Evolutionary conservation across 169 alveolate genomes (phyloP).

Genomic region (Plasmodium malariae): DNA sequence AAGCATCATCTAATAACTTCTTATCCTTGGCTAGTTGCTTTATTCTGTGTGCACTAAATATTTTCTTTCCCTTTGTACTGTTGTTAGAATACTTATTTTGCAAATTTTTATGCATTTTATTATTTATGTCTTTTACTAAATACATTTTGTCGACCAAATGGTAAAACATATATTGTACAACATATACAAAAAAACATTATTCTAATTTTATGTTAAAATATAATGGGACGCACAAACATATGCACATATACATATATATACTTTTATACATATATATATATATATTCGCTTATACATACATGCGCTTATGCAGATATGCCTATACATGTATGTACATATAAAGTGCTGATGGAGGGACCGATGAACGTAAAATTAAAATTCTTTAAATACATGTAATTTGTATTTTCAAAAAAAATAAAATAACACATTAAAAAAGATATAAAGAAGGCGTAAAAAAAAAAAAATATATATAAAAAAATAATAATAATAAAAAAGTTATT

Average conservation of each 20-base stretch:
- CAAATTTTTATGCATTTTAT: conserved; percentile 19
- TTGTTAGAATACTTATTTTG: conserved; percentile 24
- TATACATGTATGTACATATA: too few species aligned
- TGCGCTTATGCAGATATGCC: too few species aligned
- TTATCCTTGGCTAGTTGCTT: conserved; percentile 77
- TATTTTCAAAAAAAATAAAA: neutral
- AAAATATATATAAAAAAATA: too few species aligned
- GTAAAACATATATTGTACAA: conserved; percentile 18
- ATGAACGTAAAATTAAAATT: neutral
- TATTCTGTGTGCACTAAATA: conserved; percentile 73
- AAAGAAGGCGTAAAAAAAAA: neutral
- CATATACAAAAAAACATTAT: conserved; percentile 42
- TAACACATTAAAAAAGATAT: conserved; percentile 4
- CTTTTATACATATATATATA: too few species aligned
- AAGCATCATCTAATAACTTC: conserved; percentile 84
- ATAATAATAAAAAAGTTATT: conserved; percentile 51
- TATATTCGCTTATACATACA: too few species aligned
- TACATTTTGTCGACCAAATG: conserved; percentile 30
- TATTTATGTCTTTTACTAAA: conserved; percentile 26
- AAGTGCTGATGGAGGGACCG: too few species aligned
- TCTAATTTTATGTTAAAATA: conserved; percentile 31
- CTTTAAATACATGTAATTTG: neutral
- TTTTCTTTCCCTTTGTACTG: conserved; percentile 9
- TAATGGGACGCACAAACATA: conserved; percentile 1
- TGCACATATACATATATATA: conserved; percentile 17